phyloP scores from a whole-genome alignment of 345 rosid genomes.

The Rhizophora mangle region DNA sequence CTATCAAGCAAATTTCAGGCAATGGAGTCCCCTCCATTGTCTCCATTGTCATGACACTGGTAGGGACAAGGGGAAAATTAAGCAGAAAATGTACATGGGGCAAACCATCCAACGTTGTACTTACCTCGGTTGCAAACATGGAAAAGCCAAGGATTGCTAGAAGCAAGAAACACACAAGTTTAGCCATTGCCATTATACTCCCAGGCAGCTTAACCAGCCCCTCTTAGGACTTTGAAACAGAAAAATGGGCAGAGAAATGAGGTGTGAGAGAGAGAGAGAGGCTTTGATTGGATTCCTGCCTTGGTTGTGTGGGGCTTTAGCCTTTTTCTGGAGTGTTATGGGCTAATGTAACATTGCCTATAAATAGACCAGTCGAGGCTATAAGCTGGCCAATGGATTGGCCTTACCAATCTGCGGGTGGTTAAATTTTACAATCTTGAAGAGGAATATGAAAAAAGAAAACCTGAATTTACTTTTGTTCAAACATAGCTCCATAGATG shows the following conservation, averaged over 20 bases:
- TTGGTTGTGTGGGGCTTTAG: no score
- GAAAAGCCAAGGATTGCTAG: constrained; percentile 56
- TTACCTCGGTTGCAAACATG: constrained; percentile 60
- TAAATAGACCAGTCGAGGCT: neutral
- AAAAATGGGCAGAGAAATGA: neutral
- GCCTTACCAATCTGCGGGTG: neutral
- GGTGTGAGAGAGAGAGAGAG: neutral
- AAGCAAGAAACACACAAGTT: constrained; percentile 43
- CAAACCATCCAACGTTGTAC: neutral
- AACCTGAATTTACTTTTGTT: neutral
- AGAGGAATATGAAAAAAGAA: no score
- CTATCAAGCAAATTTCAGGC: no score
- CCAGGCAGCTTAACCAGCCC: neutral
- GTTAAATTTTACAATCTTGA: no score
- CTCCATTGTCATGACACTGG: neutral
- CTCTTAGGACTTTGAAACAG: neutral
- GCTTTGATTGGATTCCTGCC: neutral
- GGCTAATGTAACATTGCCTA: neutral
- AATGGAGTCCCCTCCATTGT: no score
- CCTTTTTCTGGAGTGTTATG: neutral
- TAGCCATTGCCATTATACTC: constrained; percentile 41
- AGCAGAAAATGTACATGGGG: neutral
- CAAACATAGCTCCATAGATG: neutral
- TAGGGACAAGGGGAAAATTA: neutral
- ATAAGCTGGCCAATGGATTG: neutral